Conservation (phyloP, 371 early-diverging fungal species). For the Mortierella sp. region DNA sequence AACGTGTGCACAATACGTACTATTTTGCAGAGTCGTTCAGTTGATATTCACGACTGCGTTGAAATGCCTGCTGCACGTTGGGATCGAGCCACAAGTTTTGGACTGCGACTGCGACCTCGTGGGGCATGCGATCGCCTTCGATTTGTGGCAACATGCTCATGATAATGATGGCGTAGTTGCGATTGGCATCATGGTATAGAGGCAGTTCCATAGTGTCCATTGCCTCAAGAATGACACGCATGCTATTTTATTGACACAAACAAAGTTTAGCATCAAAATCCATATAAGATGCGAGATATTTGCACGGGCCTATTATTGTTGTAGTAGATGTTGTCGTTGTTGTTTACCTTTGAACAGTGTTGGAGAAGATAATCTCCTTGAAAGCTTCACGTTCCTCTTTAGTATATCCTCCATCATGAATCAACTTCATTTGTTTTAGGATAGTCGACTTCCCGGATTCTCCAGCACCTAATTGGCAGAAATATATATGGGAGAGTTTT, state of each 20-base stretch:
- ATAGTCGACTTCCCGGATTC: constrained; percentile 98
- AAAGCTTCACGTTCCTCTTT: constrained; percentile 88
- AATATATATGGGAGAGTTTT: not conserved
- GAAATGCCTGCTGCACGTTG: constrained; percentile 85
- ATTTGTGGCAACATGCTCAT: constrained; percentile 86
- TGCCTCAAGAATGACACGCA: constrained; percentile 94
- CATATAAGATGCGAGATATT: no score
- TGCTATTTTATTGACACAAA: constrained; percentile 56
- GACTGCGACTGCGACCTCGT: constrained; percentile 84
- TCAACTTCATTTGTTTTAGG: constrained; percentile 97
- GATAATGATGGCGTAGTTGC: constrained; percentile 75
- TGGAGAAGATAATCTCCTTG: constrained; percentile 94
- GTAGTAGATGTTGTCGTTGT: not conserved
- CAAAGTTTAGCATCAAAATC: no score
- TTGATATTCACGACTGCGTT: constrained; percentile 94
- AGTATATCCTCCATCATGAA: constrained; percentile 93
- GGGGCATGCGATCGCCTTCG: constrained; percentile 84
- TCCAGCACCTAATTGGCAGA: constrained; percentile 84
- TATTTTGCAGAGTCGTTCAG: constrained; percentile 91
- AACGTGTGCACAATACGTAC: constrained; percentile 62
- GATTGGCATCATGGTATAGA: constrained; percentile 71
- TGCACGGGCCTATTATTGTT: not conserved
- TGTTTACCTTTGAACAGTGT: constrained; percentile 84
- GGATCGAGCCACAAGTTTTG: constrained; percentile 86
- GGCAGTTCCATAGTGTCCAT: constrained; percentile 87